Evolutionary conservation across 1,284 basidiomycete genomes (phyloP).

Genomic region (Tausonia pullulans): DNA sequence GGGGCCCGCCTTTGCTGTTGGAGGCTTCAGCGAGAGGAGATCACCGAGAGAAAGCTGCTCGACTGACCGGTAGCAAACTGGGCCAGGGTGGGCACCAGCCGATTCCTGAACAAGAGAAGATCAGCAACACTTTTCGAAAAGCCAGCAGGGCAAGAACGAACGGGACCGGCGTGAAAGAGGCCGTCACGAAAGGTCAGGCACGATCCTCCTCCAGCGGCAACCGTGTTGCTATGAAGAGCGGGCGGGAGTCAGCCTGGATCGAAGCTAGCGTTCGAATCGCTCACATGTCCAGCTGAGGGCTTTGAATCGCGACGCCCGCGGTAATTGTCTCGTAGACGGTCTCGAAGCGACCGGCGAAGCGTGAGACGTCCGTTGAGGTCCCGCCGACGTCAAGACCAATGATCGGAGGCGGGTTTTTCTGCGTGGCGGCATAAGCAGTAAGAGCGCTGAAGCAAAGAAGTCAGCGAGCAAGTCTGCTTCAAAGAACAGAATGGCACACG

Average conservation of each 20-base stretch:
- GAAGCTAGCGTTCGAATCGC: background rate
- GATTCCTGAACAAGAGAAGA: slow-evolving; percentile 12
- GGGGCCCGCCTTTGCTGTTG: slow-evolving; percentile 48
- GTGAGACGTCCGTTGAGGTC: slow-evolving; percentile 65
- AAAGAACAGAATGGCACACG: background rate
- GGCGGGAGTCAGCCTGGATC: background rate
- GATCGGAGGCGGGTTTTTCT: slow-evolving; percentile 3
- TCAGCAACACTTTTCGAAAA: background rate
- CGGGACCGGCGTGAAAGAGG: slow-evolving; percentile 68
- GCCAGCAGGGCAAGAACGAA: slow-evolving; percentile 37
- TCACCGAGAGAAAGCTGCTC: background rate
- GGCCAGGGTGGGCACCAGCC: slow-evolving; percentile 73
- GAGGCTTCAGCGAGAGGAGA: background rate
- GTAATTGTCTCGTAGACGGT: slow-evolving; percentile 83
- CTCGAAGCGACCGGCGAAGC: slow-evolving; percentile 76
- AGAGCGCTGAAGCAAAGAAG: background rate
- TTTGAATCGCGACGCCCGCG: slow-evolving; percentile 78
- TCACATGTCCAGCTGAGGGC: slow-evolving; percentile 66
- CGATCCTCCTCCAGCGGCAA: slow-evolving; percentile 77
- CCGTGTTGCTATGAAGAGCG: slow-evolving; percentile 23
- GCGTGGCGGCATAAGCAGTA: background rate
- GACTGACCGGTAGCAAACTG: slow-evolving; percentile 60
- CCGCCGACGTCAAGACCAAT: slow-evolving; percentile 68
- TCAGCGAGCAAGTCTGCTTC: background rate
- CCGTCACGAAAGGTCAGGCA: slow-evolving; percentile 70